These are phyloP conservation scores for Canariomyces notabilis DNA, from an alignment of 2,329 filamentous ascomycete species.

Conservation along the genomic window DNA sequence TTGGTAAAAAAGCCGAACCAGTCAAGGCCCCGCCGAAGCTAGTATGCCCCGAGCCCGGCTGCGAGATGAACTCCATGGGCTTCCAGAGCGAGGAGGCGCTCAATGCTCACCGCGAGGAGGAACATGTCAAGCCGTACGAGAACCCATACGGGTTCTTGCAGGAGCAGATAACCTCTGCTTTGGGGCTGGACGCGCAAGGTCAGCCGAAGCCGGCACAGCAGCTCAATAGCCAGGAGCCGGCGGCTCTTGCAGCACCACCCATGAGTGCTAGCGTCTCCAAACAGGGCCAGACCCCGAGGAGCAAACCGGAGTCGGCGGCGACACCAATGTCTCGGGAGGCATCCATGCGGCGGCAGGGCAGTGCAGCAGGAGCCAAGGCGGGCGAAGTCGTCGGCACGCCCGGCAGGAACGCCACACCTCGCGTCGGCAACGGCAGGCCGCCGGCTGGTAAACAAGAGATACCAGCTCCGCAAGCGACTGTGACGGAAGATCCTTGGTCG, in stretches of 20 bases:
- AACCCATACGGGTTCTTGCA: constrained; percentile 50
- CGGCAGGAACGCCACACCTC: constrained; percentile 29
- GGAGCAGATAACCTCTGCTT: constrained; percentile 43
- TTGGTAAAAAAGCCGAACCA: constrained; percentile 34
- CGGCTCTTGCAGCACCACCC: constrained; percentile 27
- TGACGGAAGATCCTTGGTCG: constrained; percentile 25
- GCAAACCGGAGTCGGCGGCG: constrained; percentile 33
- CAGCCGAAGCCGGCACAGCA: constrained; percentile 34
- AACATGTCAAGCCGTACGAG: constrained; percentile 52
- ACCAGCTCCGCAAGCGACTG: constrained; percentile 17
- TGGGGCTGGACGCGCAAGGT: constrained; percentile 51
- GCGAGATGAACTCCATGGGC: constrained; percentile 44
- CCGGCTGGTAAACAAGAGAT: constrained; percentile 27
- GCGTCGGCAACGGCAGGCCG: constrained; percentile 19
- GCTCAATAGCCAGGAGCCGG: constrained; percentile 19
- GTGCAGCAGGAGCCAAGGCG: constrained; percentile 38
- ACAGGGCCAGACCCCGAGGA: constrained; percentile 43
- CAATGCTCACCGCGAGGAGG: constrained; percentile 51
- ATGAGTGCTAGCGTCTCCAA: constrained; percentile 43
- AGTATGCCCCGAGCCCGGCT: constrained; percentile 50
- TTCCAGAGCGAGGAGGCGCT: constrained; percentile 53
- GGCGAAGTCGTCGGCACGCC: constrained; percentile 27
- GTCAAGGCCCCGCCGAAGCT: constrained; percentile 27
- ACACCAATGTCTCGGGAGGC: constrained; percentile 49
- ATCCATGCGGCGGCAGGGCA: constrained; percentile 48